Evolutionary conservation across 352 stramenopile genomes (phyloP), one percentile per base, ranked within the genome.

Genomic region (Halophytophthora polymorphica): DNA sequence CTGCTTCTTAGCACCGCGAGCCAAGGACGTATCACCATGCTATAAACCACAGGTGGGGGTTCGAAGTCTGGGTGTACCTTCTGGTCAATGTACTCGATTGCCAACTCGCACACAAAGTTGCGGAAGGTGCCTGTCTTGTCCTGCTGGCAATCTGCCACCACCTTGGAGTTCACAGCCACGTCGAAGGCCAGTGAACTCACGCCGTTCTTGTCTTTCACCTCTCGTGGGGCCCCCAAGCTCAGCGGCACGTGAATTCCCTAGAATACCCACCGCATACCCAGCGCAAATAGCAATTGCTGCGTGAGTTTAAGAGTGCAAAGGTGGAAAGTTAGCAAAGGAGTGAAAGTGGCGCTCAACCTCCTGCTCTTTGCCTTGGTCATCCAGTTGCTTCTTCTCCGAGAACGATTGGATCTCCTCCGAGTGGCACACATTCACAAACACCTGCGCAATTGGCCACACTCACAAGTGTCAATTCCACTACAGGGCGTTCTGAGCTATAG

Each of bases 61-160:
- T 22, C 28, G 33, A 14, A 3, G 2, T 18, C 7, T 11, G 14
- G 1, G 23, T 22, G 10, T 61, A 88, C 77, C 71, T 93, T 93
- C 52, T 89, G 75, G 38, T 88, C 76, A 28, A 93, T 82, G 51
- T 91, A 91, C 44, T 93, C 73, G 41, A 91, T 80, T 21, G 83
- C 77, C 8, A 93, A 41, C 35, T 93, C 76, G 45, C 83, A 93
- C 33, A 93, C 75, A 70, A 93, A 93, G 46, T 91, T 83, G 31
- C 80, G 76, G 28, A 93, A 91, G 14, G 80, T 49, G 1, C 80
- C 83, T 1, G 73, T 83, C 53, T 69, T 80, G 59, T 93, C 83
- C 14, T 47, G 23, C 53, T 82, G 58, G 54, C 77, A 88, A 41
- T 90, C 80, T 22, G 75, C 57, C 6, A 90, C 56, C 4, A 90